Evolutionary conservation across 768 basidiomycete species (phyloP).

Genomic region (Tricholoma saponaceum): DNA sequence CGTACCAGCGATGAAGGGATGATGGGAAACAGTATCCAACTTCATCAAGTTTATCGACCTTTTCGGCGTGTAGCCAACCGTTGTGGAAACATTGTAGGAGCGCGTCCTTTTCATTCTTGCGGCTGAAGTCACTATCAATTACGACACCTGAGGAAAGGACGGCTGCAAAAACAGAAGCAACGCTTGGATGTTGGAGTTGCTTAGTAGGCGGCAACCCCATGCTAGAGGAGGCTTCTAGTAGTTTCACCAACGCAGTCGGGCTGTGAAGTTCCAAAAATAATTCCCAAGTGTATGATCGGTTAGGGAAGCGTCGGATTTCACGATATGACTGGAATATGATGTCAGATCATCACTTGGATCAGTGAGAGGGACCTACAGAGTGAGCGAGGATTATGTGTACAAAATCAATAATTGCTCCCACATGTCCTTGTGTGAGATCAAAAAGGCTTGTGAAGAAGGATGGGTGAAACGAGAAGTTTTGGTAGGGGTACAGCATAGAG

Average conservation of each 20-base stretch:
- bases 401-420: too few species aligned
- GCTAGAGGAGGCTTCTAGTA: background rate
- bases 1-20: background rate
- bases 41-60: background rate
- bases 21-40: slow-evolving; percentile 3
- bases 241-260: background rate
- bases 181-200: background rate
- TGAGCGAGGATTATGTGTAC: too few species aligned
- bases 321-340: background rate
- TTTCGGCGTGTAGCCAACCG: background rate
- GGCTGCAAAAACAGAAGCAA: background rate
- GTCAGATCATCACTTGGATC: background rate
- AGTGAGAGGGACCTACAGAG: too few species aligned
- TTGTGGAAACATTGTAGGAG: background rate
- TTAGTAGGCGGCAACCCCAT: background rate
- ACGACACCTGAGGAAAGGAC: background rate
- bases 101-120: background rate
- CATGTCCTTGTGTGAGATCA: too few species aligned
- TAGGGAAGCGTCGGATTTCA: background rate
- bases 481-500: background rate
- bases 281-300: background rate
- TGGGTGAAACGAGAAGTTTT: too few species aligned
- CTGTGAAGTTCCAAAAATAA: background rate
- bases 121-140: background rate
- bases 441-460: too few species aligned